Percentiles rank a stretch among this genome's conserved stretches.
Conservation (phyloP, 83 land plant genomes). For the Thuja plicata region DNA sequence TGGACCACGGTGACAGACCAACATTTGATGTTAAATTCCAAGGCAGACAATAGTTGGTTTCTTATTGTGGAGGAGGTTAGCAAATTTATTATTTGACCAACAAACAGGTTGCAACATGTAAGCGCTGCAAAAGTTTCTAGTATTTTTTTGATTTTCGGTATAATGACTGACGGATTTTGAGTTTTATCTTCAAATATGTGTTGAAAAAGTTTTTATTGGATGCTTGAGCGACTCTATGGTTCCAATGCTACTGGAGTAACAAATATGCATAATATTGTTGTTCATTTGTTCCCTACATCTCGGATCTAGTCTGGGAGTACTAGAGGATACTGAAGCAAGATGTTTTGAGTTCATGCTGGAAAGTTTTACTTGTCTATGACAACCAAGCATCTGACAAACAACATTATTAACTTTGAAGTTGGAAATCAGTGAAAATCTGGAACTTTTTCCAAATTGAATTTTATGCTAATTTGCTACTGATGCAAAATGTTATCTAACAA, state of each 20-base stretch:
- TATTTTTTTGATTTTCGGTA: not conserved
- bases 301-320: not conserved
- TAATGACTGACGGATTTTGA: not conserved
- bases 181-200: not conserved
- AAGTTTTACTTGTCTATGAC: not conserved
- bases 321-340: not conserved
- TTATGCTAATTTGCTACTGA: not conserved
- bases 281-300: not conserved
- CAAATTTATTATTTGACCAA: slow-evolving; percentile 1
- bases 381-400: not conserved
- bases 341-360: not conserved
- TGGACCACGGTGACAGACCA: not conserved
- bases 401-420: not conserved
- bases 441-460: not conserved
- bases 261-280: not conserved
- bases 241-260: not conserved
- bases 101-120: slow-evolving; percentile 1
- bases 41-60: not conserved
- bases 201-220: not conserved
- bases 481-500: not conserved
- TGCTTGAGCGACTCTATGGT: not conserved
- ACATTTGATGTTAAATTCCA: not conserved
- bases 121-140: not conserved
- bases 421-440: not conserved
- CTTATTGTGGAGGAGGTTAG: not conserved